Conservation (phyloP, 192 early-diverging fungal species). For the Coemansia sp. region DNA sequence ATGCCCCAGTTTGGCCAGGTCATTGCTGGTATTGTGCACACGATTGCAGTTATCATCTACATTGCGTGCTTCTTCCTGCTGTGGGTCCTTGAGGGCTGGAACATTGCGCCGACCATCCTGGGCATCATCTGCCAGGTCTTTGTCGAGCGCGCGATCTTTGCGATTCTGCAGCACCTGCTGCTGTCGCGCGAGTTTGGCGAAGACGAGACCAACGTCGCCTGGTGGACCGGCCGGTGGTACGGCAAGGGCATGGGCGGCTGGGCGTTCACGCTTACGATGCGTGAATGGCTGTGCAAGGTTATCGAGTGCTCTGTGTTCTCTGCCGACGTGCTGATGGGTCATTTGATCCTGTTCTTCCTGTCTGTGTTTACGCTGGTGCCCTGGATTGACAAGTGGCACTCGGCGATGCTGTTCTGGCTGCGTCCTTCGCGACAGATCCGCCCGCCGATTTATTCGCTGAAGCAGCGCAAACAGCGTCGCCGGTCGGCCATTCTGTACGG, state of each 20-base stretch:
- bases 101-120: conserved; percentile 60
- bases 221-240: conserved; percentile 87
- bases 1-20: conserved; percentile 71
- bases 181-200: conserved; percentile 81
- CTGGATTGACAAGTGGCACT: conserved; percentile 72
- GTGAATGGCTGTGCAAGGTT: conserved; percentile 81
- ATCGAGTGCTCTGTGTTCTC: conserved; percentile 82
- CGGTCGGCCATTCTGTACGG: conserved; percentile 69
- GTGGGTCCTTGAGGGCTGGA: conserved; percentile 70
- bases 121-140: conserved; percentile 66
- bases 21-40: conserved; percentile 67
- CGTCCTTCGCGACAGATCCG: conserved; percentile 78
- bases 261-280: conserved; percentile 71
- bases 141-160: conserved; percentile 70
- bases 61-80: conserved; percentile 65
- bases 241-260: conserved; percentile 68
- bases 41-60: conserved; percentile 61
- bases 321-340: conserved; percentile 75
- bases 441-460: conserved; percentile 70
- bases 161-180: conserved; percentile 65
- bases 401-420: conserved; percentile 81
- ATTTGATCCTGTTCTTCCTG: conserved; percentile 74
- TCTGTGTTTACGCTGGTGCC: conserved; percentile 71
- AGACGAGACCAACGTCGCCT: conserved; percentile 79
- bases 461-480: conserved; percentile 61